Conservation (phyloP, 805 yeast genomes). For the Maudiozyma turicensis region DNA sequence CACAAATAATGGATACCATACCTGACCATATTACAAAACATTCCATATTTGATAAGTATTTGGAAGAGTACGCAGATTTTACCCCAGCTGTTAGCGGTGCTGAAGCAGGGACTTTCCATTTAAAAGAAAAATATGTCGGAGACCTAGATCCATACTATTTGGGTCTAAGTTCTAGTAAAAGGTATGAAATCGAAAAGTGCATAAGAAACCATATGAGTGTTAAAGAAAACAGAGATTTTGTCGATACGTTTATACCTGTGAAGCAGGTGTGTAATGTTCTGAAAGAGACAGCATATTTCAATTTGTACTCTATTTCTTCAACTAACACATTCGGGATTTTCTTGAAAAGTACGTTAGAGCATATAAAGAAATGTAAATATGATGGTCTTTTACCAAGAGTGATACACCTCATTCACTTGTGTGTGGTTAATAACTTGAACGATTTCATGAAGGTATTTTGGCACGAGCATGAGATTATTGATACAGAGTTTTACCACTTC, state of each 20-base stretch:
- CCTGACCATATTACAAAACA: slow-evolving; percentile 72
- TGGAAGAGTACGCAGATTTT: slow-evolving; percentile 48
- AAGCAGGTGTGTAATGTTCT: slow-evolving; percentile 28
- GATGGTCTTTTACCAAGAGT: slow-evolving; percentile 52
- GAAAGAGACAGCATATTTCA: slow-evolving; percentile 32
- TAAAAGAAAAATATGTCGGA: slow-evolving; percentile 46
- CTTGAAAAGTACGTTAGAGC: slow-evolving; percentile 40
- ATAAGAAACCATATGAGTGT: slow-evolving; percentile 43
- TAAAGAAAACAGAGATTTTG: slow-evolving; percentile 29
- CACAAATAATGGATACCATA: slow-evolving; percentile 55
- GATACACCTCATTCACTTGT: slow-evolving; percentile 62
- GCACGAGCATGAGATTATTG: slow-evolving; percentile 28
- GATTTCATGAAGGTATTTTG: slow-evolving; percentile 30
- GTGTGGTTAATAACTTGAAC: slow-evolving; percentile 35
- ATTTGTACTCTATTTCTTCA: slow-evolving; percentile 43
- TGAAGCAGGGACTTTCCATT: slow-evolving; percentile 55
- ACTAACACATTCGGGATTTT: slow-evolving; percentile 46
- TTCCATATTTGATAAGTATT: slow-evolving; percentile 57
- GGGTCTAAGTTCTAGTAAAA: slow-evolving; percentile 64
- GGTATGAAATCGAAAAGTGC: slow-evolving; percentile 72
- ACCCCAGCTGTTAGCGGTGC: slow-evolving; percentile 49
- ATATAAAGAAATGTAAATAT: slow-evolving; percentile 29
- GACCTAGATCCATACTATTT: slow-evolving; percentile 75
- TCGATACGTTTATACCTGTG: slow-evolving; percentile 53
- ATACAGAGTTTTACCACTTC: slow-evolving; percentile 32